phyloP scores from a whole-genome alignment of 768 basidiomycete genomes.

The Xerocomellus dryophilus region DNA sequence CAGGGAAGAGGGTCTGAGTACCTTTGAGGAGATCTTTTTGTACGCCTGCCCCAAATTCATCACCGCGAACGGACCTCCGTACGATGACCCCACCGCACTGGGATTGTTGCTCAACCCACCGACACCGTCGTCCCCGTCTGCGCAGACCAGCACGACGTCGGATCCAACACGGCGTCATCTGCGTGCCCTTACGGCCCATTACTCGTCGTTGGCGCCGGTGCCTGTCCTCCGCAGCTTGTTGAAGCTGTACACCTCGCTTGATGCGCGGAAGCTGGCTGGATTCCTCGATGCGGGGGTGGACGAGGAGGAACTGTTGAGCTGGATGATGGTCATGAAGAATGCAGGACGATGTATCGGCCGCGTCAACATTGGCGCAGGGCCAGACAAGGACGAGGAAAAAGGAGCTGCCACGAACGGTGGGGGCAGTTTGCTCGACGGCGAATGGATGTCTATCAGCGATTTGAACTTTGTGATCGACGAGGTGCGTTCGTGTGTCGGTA shows the following conservation, averaged over 20 bases:
- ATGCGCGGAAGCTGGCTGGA: slow-evolving; percentile 84
- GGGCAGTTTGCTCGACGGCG: slow-evolving; percentile 73
- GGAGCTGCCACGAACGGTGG: slow-evolving; percentile 17
- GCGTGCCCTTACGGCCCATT: slow-evolving; percentile 78
- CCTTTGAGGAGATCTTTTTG: slow-evolving; percentile 64
- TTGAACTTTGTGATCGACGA: slow-evolving; percentile 94
- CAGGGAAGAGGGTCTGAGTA: slow-evolving; percentile 64
- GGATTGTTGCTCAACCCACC: slow-evolving; percentile 43
- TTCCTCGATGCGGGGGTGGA: slow-evolving; percentile 75
- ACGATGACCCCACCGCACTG: slow-evolving; percentile 72
- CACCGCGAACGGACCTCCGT: slow-evolving; percentile 89
- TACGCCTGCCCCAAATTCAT: slow-evolving; percentile 98
- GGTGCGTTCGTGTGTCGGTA: slow-evolving; percentile 43
- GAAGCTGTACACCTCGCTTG: slow-evolving; percentile 93
- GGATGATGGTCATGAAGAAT: slow-evolving; percentile 96
- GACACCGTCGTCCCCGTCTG: slow-evolving; percentile 31
- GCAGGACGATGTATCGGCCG: slow-evolving; percentile 68
- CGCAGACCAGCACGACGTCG: slow-evolving; percentile 7
- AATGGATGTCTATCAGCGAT: slow-evolving; percentile 87
- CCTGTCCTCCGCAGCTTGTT: slow-evolving; percentile 88
- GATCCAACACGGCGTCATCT: slow-evolving; percentile 88
- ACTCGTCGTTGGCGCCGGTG: slow-evolving; percentile 69
- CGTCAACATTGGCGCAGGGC: slow-evolving; percentile 40
- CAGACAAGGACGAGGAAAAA: slow-evolving; percentile 36
- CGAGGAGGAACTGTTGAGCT: slow-evolving; percentile 92